A percentile compares a stretch with the other conserved stretches of the same genome.
These are phyloP conservation scores for Logfia minima DNA, from an alignment of 129 eudicot species.

Conservation along the genomic window DNA sequence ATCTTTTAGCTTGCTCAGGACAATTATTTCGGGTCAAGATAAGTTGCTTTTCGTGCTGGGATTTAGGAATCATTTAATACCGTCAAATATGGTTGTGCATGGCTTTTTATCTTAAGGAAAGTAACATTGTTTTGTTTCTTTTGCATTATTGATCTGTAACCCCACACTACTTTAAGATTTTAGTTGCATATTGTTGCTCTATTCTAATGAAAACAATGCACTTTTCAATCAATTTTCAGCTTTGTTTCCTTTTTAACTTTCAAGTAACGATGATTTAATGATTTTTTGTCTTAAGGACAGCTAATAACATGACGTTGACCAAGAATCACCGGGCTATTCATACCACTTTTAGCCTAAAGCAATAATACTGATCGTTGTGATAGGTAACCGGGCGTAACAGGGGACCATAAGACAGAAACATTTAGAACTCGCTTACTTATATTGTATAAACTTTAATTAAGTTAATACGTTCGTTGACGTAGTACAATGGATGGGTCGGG, in stretches of 20 bases:
- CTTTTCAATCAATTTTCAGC: slow-evolving; percentile 24
- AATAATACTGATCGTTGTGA: slow-evolving; percentile 11
- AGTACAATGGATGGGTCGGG: no score
- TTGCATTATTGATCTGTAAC: slow-evolving; percentile 22
- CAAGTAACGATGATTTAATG: slow-evolving; percentile 17
- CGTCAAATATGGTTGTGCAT: slow-evolving; percentile 24
- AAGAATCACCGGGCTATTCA: neutral
- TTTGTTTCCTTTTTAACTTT: slow-evolving; percentile 29
- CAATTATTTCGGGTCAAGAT: slow-evolving; percentile 6
- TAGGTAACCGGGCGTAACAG: neutral
- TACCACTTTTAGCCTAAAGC: slow-evolving; percentile 26
- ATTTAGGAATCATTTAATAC: slow-evolving; percentile 39
- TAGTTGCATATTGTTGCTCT: slow-evolving; percentile 10
- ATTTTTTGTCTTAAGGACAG: slow-evolving; percentile 3
- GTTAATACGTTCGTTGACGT: neutral
- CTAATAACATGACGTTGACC: slow-evolving; percentile 29
- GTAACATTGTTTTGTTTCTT: slow-evolving; percentile 23
- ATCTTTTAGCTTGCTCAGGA: slow-evolving; percentile 14
- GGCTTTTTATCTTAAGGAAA: slow-evolving; percentile 38
- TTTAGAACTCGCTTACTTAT: neutral
- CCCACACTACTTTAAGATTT: slow-evolving; percentile 33
- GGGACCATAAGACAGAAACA: neutral
- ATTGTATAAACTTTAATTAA: neutral
- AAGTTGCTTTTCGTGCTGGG: slow-evolving; percentile 11
- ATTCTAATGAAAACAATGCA: slow-evolving; percentile 22